A percentile compares a stretch with the other conserved stretches of the same genome.
Conservation (phyloP, 768 basidiomycete species). For the Tremella mesenterica region DNA sequence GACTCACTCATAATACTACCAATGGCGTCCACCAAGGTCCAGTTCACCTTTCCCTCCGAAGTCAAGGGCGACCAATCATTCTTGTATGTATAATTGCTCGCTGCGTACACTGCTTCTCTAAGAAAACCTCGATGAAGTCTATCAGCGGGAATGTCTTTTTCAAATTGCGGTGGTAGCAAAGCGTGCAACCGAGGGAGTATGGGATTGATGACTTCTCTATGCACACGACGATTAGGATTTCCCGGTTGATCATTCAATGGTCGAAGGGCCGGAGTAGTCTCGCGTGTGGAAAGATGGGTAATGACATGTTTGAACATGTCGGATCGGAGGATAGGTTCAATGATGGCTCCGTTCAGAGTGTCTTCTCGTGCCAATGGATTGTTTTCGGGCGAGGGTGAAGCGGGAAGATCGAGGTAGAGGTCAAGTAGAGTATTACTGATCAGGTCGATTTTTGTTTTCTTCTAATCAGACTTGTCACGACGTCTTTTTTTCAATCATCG, state of each 20-base stretch:
- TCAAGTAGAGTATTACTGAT: conserved; percentile 18
- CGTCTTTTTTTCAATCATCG: too few species aligned
- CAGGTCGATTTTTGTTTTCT: conserved; percentile 19
- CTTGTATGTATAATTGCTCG: conserved; percentile 17
- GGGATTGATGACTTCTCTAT: conserved; percentile 19
- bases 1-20: conserved; percentile 35
- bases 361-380: conserved; percentile 2
- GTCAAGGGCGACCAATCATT: conserved; percentile 40
- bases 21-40: conserved; percentile 36
- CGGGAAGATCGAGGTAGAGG: conserved; percentile 21
- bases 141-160: conserved; percentile 14
- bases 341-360: conserved; percentile 12
- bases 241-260: conserved; percentile 11
- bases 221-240: conserved; percentile 13
- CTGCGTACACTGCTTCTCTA: conserved; percentile 27
- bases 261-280: conserved; percentile 10
- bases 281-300: conserved; percentile 7
- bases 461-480: too few species aligned
- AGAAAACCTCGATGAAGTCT: conserved; percentile 21
- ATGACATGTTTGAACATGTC: conserved; percentile 19
- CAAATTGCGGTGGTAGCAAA: conserved; percentile 20
- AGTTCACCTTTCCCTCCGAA: conserved; percentile 34
- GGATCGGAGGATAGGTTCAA: conserved; percentile 19
- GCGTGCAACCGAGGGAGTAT: conserved; percentile 20
- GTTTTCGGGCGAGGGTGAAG: background rate